phyloP scores from a whole-genome alignment of 1,284 basidiomycete species.

The Naganishia liquefaciens region DNA sequence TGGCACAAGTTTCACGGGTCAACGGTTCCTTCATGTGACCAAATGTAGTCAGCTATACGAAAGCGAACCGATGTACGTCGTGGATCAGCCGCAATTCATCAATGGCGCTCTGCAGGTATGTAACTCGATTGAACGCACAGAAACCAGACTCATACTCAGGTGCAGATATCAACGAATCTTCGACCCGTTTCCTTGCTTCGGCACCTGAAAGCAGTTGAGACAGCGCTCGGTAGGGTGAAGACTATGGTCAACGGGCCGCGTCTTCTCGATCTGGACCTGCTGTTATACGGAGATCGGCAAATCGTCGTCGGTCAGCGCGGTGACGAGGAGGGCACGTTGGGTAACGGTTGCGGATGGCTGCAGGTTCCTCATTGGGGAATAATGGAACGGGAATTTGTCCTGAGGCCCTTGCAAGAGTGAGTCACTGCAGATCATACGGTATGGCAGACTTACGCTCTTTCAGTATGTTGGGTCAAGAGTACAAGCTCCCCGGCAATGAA shows the following conservation, averaged over 20 bases:
- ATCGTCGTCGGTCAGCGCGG: conserved; percentile 62
- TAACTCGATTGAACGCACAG: conserved; percentile 25
- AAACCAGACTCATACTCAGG: not conserved
- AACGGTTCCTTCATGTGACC: conserved; percentile 57
- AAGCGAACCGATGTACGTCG: conserved; percentile 92
- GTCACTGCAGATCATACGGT: not conserved
- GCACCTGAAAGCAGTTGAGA: conserved; percentile 75
- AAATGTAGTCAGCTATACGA: conserved; percentile 92
- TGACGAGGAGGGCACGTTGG: conserved; percentile 59
- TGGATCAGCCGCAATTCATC: conserved; percentile 83
- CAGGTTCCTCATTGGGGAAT: conserved; percentile 82
- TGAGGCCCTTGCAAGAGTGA: conserved; percentile 75
- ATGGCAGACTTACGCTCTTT: not conserved
- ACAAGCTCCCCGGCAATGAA: conserved; percentile 63
- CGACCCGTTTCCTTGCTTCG: conserved; percentile 64
- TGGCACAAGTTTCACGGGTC: conserved; percentile 37
- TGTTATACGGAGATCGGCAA: conserved; percentile 70
- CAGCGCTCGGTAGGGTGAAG: conserved; percentile 73
- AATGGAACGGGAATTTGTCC: conserved; percentile 84
- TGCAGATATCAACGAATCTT: conserved; percentile 72
- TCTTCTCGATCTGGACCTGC: conserved; percentile 85
- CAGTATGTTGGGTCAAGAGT: conserved; percentile 58
- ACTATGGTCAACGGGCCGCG: conserved; percentile 84
- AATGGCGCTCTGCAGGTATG: conserved; percentile 87
- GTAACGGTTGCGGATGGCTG: conserved; percentile 61